Evolutionary conservation across 2,329 filamentous ascomycete species (phyloP), one percentile per base, ranked within the genome.

Genomic region (Aureobasidium sp.): DNA sequence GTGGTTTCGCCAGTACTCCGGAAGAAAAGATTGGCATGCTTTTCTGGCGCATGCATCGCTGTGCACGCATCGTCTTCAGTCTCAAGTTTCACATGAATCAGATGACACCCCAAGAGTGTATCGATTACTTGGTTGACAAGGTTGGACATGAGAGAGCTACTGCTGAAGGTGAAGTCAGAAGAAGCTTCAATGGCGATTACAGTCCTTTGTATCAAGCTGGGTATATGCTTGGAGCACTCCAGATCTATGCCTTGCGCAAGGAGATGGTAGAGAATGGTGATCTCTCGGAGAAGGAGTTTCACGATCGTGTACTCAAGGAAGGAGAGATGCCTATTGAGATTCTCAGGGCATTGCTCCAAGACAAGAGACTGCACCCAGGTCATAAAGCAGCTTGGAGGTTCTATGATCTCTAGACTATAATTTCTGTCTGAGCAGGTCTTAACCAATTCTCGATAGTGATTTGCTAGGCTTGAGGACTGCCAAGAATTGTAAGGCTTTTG

Each of bases 11-110:
- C 62, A 72, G 73, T 4, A 75, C 75, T 0, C 75, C 82, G 0
- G 78, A 82, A 63, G 80, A 85, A 65, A 76, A 76, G 43, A 76
- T 86, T 26, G 83, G 83, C 0, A 82, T 84, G 65, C 71, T 86
- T 8, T 86, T 85, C 69, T 86, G 83, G 83, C 77, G 82, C 15
- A 84, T 86, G 79, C 83, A 86, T 69, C 80, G 84, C 32, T 85
- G 83, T 66, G 79, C 80, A 6, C 79, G 84, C 41, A 85, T 85
- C 66, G 72, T 82, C 13, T 85, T 86, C 70, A 83, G 81, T 0
- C 69, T 86, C 1, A 79, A 78, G 43, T 86, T 84, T 63, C 83
- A 86, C 67, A 76, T 86, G 0, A 82, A 81, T 1, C 69, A 79
- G 64, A 78, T 84, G 76, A 77, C 72, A 10, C 77, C 82, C 1